These are phyloP conservation scores for Colletotrichum eremochloae DNA, from an alignment of 2,329 filamentous ascomycete species.

Conservation along the genomic window DNA sequence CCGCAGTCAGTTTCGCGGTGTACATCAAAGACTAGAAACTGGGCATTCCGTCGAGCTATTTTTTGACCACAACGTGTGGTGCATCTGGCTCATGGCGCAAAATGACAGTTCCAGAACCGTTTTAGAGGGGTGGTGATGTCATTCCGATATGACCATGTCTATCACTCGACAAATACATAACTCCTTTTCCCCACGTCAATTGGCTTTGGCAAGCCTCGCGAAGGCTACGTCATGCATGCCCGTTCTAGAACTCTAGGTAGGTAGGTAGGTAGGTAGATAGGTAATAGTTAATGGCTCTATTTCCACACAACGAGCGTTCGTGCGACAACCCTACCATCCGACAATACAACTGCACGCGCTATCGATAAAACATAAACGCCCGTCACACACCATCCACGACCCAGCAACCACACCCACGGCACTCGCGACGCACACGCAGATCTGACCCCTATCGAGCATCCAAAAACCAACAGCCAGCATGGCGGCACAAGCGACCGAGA, in stretches of 20 bases:
- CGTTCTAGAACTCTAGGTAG: slow-evolving; percentile 11
- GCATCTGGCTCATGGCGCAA: not conserved
- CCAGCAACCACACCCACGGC: not conserved
- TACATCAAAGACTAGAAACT: not conserved
- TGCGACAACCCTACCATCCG: not conserved
- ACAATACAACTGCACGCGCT: not conserved
- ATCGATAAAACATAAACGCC: not conserved
- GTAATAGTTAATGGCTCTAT: not conserved
- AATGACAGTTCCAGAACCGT: not conserved
- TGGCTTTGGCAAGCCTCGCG: slow-evolving; percentile 1
- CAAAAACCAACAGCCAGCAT: not conserved
- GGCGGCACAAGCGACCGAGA: not conserved
- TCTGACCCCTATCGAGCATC: too few relatives aligned
- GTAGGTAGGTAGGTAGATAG: too few relatives aligned
- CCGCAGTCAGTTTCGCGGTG: too few relatives aligned
- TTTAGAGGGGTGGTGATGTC: slow-evolving; percentile 34
- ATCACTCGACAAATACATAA: slow-evolving; percentile 1
- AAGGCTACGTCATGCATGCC: slow-evolving; percentile 28
- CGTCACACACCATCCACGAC: not conserved
- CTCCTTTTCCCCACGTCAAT: not conserved
- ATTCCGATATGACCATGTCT: slow-evolving; percentile 24
- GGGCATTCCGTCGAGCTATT: not conserved
- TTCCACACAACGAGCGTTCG: not conserved
- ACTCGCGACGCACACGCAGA: not conserved
- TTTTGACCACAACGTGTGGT: not conserved